Conservation (phyloP, 768 basidiomycete genomes). For the Royoungia palumana region DNA sequence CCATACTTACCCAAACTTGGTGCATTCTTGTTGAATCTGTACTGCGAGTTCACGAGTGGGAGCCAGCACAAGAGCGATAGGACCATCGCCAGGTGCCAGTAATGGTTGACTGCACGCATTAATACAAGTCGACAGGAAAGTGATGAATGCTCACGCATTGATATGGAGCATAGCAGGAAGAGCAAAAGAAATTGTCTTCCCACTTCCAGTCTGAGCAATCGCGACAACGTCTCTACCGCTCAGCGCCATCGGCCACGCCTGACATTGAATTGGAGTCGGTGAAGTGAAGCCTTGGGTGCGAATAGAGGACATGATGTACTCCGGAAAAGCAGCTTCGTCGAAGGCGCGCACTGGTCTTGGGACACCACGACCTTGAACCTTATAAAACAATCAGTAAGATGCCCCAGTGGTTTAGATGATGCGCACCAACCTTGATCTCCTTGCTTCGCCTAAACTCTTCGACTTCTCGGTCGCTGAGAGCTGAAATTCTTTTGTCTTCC, state of each 20-base stretch:
- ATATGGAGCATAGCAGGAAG: conserved; percentile 99
- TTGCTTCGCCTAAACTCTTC: conserved; percentile 81
- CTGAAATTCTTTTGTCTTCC: conserved; percentile 81
- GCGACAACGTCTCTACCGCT: conserved; percentile 93
- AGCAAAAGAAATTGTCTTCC: conserved; percentile 98
- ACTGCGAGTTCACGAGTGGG: conserved; percentile 98
- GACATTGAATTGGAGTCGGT: conserved; percentile 96
- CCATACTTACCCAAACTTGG: conserved; percentile 82
- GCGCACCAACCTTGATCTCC: conserved; percentile 73
- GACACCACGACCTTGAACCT: conserved; percentile 86
- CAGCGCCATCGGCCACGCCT: conserved; percentile 99
- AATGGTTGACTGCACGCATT: conserved; percentile 72
- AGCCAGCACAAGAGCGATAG: conserved; percentile 93
- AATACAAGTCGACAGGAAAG: background rate
- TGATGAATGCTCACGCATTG: conserved; percentile 72
- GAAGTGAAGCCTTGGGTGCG: conserved; percentile 87
- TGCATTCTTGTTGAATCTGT: conserved; percentile 98
- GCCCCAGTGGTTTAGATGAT: background rate
- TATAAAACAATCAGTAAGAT: conserved; percentile 5
- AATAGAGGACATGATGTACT: conserved; percentile 92
- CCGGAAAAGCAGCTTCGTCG: conserved; percentile 94
- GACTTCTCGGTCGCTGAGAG: conserved; percentile 79
- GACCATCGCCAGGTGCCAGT: conserved; percentile 90
- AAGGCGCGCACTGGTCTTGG: conserved; percentile 90
- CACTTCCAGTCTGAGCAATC: conserved; percentile 97